Evolutionary conservation across 805 yeast species (phyloP).

Genomic region (Kodamaea kakaduensis): DNA sequence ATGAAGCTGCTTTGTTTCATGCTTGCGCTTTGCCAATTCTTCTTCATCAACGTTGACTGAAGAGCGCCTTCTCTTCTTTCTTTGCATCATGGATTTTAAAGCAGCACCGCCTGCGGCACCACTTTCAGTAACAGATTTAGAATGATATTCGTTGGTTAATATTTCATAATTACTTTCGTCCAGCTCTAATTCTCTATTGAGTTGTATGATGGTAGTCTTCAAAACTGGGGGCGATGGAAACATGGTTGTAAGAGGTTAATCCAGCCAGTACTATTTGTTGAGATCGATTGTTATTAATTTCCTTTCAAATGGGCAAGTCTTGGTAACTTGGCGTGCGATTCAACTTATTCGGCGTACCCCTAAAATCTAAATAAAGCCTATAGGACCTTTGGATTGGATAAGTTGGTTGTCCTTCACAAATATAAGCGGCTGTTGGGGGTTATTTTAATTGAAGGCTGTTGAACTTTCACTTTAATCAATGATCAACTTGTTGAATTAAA

Average conservation of each 20-base stretch:
- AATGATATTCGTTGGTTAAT: constrained; percentile 35
- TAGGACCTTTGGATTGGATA: no score
- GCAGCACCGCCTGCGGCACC: constrained; percentile 5
- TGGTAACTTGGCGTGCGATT: no score
- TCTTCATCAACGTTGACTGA: constrained; percentile 36
- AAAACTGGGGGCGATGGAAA: constrained; percentile 40
- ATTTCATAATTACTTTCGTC: constrained; percentile 42
- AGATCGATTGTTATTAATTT: no score
- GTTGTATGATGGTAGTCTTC: constrained; percentile 43
- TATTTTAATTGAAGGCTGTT: no score
- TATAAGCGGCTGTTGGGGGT: no score
- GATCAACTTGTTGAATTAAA: no score
- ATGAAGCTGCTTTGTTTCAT: constrained; percentile 50
- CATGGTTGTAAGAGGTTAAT: background rate
- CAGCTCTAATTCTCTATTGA: constrained; percentile 40
- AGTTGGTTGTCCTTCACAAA: no score
- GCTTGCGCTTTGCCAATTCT: constrained; percentile 38
- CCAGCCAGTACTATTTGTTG: no score
- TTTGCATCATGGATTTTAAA: constrained; percentile 8
- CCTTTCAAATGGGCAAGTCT: no score
- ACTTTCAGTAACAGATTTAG: constrained; percentile 9
- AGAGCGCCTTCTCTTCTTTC: constrained; percentile 39
- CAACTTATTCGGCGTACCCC: no score
- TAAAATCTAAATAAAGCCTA: no score
- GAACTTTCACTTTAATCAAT: no score